phyloP scores from a whole-genome alignment of 2,329 filamentous ascomycete species.

The Hysterium pulicare region DNA sequence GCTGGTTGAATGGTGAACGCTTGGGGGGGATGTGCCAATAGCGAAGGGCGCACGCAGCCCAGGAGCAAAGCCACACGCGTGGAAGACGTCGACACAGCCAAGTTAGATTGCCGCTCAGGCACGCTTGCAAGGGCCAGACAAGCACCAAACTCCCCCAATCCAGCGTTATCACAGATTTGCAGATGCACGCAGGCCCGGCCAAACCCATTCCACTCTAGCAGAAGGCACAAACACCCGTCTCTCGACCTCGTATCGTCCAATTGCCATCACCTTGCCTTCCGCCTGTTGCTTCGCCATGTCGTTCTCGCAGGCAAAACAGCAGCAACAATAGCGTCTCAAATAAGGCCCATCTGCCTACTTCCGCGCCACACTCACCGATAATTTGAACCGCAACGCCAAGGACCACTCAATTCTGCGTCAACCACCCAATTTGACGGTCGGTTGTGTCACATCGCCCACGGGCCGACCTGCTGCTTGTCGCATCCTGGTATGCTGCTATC shows the following conservation, averaged over 20 bases:
- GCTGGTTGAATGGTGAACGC: slow-evolving; percentile 13
- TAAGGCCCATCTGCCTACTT: too few species aligned
- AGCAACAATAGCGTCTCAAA: too few species aligned
- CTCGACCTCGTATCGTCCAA: too few species aligned
- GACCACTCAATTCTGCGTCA: not conserved
- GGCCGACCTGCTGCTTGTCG: not conserved
- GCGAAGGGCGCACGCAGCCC: not conserved
- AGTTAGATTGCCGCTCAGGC: slow-evolving; percentile 1
- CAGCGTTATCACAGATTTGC: too few species aligned
- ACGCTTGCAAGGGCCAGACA: not conserved
- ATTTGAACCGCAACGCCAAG: too few species aligned
- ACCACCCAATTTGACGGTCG: not conserved
- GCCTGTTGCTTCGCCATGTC: too few species aligned
- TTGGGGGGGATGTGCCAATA: slow-evolving; percentile 4
- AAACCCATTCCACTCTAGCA: too few species aligned
- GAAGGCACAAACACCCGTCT: too few species aligned
- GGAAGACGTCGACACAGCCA: not conserved
- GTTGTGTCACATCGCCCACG: not conserved
- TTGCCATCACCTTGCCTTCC: too few species aligned
- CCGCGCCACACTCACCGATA: too few species aligned
- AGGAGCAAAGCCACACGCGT: not conserved
- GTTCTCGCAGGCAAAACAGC: too few species aligned
- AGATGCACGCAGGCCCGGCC: too few species aligned
- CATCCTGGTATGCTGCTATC: not conserved
- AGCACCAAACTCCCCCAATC: not conserved